These are phyloP conservation scores for Rhynchospora tenuis DNA, from an alignment of 176 grass and related monocot species.

Conservation along the genomic window DNA sequence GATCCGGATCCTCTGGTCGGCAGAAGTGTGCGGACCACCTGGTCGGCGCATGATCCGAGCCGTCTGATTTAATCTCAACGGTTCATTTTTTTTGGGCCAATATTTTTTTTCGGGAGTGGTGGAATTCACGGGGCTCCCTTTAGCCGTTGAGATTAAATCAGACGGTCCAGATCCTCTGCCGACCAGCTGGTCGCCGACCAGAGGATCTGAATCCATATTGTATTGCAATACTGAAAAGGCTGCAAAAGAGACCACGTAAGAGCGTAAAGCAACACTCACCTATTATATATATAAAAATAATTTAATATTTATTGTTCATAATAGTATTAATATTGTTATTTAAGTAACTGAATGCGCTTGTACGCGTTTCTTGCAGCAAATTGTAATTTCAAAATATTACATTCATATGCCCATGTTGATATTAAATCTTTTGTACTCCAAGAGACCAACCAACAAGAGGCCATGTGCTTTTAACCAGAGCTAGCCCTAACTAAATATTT, in stretches of 20 bases:
- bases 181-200: too few species aligned
- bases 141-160: too few species aligned
- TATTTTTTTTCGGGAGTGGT: too few species aligned
- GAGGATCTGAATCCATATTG: background rate
- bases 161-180: too few species aligned
- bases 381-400: background rate
- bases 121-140: too few species aligned
- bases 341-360: slow-evolving; percentile 17
- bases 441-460: slow-evolving; percentile 8
- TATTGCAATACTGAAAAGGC: slow-evolving; percentile 7
- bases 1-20: too few species aligned
- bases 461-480: slow-evolving; percentile 22
- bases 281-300: background rate
- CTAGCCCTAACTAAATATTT: background rate
- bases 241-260: slow-evolving; percentile 3
- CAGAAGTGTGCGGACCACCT: too few species aligned
- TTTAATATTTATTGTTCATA: background rate
- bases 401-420: slow-evolving; percentile 11
- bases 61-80: too few species aligned
- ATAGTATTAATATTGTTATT: background rate
- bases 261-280: background rate
- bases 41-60: too few species aligned
- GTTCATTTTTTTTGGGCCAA: too few species aligned
- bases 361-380: slow-evolving; percentile 13
- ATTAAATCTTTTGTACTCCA: background rate